phyloP scores from a whole-genome alignment of 2,329 filamentous ascomycete species.

The Capronia epimyces region DNA sequence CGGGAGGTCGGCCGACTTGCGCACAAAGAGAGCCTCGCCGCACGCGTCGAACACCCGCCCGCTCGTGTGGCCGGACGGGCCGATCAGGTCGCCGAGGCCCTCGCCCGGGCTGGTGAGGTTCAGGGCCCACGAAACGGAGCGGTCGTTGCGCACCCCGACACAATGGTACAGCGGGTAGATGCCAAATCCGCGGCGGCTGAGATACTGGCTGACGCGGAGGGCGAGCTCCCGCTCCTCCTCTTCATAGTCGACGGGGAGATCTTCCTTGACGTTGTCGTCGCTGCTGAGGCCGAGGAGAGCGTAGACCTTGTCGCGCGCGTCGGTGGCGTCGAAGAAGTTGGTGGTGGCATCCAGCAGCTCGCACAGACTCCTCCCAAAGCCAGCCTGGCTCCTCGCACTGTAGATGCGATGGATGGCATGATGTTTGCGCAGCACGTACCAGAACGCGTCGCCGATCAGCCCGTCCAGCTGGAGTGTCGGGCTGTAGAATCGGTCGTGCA shows the following conservation, averaged over 20 bases:
- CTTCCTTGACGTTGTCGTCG: constrained; percentile 6
- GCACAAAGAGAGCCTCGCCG: neutral
- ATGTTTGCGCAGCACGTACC: too few relatives aligned
- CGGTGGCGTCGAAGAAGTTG: constrained; percentile 8
- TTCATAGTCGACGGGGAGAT: constrained; percentile 13
- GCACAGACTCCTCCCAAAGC: too few relatives aligned
- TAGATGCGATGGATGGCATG: too few relatives aligned
- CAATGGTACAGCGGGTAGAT: constrained; percentile 11
- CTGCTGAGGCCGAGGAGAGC: constrained; percentile 9
- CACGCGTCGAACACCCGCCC: constrained; percentile 1
- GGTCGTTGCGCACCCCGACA: neutral
- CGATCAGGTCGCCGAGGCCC: constrained; percentile 1
- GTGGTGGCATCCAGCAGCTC: too few relatives aligned
- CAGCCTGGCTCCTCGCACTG: too few relatives aligned
- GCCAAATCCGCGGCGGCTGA: neutral
- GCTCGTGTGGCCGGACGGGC: neutral
- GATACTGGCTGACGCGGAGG: constrained; percentile 11
- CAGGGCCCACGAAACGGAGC: constrained; percentile 10
- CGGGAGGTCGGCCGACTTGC: neutral
- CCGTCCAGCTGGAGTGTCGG: too few relatives aligned
- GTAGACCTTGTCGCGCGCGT: constrained; percentile 15
- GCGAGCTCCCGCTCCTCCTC: neutral
- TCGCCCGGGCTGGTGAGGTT: constrained; percentile 4
- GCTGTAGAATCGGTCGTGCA: constrained; percentile 1
- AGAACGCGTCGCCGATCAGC: too few relatives aligned